Evolutionary conservation across 768 basidiomycete genomes (phyloP).

Genomic region (Hydnomerulius pinastri): DNA sequence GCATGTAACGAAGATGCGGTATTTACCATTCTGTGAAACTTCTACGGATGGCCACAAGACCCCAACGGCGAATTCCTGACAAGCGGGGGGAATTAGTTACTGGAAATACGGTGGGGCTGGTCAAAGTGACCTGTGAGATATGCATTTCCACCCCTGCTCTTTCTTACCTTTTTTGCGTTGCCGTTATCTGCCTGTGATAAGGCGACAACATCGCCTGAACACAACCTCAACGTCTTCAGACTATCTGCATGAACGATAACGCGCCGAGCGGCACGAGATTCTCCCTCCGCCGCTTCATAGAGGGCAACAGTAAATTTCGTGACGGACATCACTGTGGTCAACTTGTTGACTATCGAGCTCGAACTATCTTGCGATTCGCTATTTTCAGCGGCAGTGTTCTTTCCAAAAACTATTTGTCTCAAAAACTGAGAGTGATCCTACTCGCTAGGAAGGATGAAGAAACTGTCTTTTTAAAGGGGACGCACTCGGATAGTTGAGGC

Average conservation of each 20-base stretch:
- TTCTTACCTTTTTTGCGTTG: constrained; percentile 36
- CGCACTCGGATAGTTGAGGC: no score
- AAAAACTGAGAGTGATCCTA: no score
- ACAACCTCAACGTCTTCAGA: constrained; percentile 60
- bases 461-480: no score
- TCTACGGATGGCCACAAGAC: constrained; percentile 77
- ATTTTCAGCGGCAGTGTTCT: no score
- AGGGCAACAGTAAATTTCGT: constrained; percentile 41
- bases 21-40: constrained; percentile 58
- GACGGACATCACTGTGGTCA: constrained; percentile 15
- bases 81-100: constrained; percentile 17
- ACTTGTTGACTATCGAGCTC: no score
- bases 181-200: constrained; percentile 44
- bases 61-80: constrained; percentile 66
- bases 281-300: constrained; percentile 35
- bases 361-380: no score
- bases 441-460: no score
- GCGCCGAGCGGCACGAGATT: constrained; percentile 59
- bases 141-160: constrained; percentile 11
- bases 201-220: constrained; percentile 69
- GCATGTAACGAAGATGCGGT: constrained; percentile 7
- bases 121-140: constrained; percentile 2
- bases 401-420: no score
- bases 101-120: constrained; percentile 8
- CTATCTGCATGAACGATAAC: constrained; percentile 63